These are phyloP conservation scores for Talaromyces nanjingensis DNA, from an alignment of 495 filamentous ascomycete species.

Conservation along the genomic window DNA sequence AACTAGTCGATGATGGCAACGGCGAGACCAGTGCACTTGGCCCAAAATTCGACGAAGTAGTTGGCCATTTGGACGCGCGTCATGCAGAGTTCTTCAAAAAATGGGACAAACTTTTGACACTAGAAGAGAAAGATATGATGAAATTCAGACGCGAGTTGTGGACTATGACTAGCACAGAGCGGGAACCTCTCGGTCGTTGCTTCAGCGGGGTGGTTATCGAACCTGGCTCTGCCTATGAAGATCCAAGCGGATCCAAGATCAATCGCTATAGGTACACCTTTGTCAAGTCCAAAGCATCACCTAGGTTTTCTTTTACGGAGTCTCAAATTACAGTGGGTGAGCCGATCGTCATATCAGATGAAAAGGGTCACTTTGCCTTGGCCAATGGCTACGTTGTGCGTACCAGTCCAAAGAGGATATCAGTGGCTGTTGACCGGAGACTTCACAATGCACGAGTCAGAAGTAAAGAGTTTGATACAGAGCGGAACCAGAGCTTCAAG, in stretches of 20 bases:
- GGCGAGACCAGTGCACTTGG: constrained; percentile 71
- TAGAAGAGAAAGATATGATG: constrained; percentile 83
- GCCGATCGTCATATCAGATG: constrained; percentile 93
- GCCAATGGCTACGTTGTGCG: constrained; percentile 84
- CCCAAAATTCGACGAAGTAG: constrained; percentile 67
- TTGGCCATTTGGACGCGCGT: constrained; percentile 60
- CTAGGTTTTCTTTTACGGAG: constrained; percentile 74
- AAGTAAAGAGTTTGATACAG: constrained; percentile 63
- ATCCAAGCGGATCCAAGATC: constrained; percentile 64
- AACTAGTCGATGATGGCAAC: constrained; percentile 76
- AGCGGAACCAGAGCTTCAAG: constrained; percentile 73
- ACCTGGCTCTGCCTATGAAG: constrained; percentile 63
- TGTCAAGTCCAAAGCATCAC: constrained; percentile 50
- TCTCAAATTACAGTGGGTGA: constrained; percentile 87
- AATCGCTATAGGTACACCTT: constrained; percentile 86
- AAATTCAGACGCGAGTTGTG: constrained; percentile 83
- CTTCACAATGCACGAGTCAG: constrained; percentile 80
- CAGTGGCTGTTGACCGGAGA: constrained; percentile 79
- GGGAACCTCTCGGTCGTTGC: constrained; percentile 77
- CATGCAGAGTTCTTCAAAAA: constrained; percentile 84
- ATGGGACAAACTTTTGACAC: constrained; percentile 89
- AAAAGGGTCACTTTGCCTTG: constrained; percentile 88
- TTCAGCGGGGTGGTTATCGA: constrained; percentile 72
- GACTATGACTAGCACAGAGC: constrained; percentile 86
- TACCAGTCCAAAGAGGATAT: constrained; percentile 64